These are phyloP conservation scores for Gaeumannomyces tritici DNA, from an alignment of 2,329 filamentous ascomycete species.

Conservation along the genomic window DNA sequence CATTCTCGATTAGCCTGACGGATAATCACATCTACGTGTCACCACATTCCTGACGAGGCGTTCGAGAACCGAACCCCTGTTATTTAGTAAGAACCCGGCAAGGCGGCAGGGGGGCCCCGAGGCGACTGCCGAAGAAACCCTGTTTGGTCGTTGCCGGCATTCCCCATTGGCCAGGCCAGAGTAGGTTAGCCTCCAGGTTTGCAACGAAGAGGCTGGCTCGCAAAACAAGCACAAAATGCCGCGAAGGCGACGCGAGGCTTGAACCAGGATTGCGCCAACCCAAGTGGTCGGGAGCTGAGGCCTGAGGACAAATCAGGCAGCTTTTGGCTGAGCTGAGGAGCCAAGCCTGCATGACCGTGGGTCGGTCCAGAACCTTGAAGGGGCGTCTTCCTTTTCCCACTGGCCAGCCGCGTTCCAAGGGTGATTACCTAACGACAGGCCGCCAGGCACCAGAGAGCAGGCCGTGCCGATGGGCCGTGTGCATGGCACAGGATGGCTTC, in stretches of 20 bases:
- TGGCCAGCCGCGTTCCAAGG: too few species aligned
- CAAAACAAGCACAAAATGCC: background rate
- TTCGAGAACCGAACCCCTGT: background rate
- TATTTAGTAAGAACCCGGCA: too few species aligned
- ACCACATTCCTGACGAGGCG: background rate
- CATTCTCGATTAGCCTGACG: background rate
- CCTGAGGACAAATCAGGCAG: too few species aligned
- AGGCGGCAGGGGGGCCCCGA: background rate
- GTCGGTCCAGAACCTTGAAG: background rate
- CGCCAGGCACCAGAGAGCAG: too few species aligned
- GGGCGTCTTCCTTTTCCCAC: background rate
- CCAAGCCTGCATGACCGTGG: background rate
- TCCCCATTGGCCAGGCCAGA: background rate
- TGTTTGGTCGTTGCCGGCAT: background rate
- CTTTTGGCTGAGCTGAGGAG: too few species aligned
- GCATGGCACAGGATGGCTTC: background rate
- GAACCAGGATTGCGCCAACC: too few species aligned
- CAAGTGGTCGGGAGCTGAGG: background rate
- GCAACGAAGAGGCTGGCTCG: background rate
- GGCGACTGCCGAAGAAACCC: background rate
- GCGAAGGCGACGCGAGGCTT: background rate
- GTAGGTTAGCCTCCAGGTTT: background rate
- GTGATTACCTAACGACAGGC: background rate
- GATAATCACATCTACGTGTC: background rate
- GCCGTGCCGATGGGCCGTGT: background rate